Base-by-base conservation (phyloP, 2,329 filamentous ascomycete species). In the Coniochaeta ligniaria region DNA sequence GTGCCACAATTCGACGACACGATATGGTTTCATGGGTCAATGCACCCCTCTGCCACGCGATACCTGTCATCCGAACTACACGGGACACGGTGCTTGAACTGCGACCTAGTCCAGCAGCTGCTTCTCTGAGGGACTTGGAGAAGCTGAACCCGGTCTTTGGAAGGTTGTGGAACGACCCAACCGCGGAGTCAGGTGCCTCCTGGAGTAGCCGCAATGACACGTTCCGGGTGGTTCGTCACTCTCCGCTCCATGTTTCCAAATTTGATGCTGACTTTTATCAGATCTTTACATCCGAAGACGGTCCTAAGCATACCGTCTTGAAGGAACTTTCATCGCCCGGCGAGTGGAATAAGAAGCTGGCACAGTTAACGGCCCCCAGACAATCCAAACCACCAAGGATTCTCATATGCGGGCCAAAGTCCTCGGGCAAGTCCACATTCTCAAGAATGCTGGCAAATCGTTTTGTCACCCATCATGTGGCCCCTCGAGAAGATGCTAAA, bases 381-480 rank as follows among this genome's bases (percentile, higher is more conserved):
- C 73, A 71, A 43, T 70, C 68, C 16, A 71, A 67, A 7, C 70
- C 72, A 54, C 72, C 72, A 2, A 75, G 76, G 2, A 76, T 84
- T 7, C 76, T 92, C 63, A 75, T 91, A 2, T 87, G 87, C 57
- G 90, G 90, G 0, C 83, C 87, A 0, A 90, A 91, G 64, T 86
- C 83, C 0, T 85, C 89, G 2, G 90, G 90, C 2, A 93, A 93
- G 68, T 92, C 90, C 1, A 92, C 88, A 0, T 90, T 92, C 69
- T 82, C 83, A 14, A 84, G 83, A 56, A 72, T 91, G 5, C 75
- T 93, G 2, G 74, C 81, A 9, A 93, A 93, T 67, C 81, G 84
- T 12, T 74, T 91, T 9, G 72, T 91, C n/a, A 88, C 85, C 3
- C 72, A 76, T 54, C 67, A 69, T 61, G 63, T 55, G 2, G 63